Evolutionary conservation across 208 protist species (phyloP).

Genomic region (Tritrichomonas foetus): DNA sequence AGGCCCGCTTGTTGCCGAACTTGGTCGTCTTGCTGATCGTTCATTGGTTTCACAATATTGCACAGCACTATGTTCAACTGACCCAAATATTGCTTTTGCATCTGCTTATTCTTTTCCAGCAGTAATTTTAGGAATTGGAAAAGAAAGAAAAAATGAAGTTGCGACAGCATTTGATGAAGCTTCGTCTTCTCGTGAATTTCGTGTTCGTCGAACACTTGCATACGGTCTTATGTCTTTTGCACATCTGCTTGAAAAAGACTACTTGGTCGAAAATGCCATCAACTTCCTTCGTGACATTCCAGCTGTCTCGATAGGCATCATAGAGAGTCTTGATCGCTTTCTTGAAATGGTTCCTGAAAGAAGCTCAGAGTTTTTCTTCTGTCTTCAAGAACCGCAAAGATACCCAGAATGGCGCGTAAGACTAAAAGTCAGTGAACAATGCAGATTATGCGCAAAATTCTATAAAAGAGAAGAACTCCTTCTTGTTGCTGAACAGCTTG

Average conservation of each 20-base stretch:
- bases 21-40: neutral
- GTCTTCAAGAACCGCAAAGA: neutral
- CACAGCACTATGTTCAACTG: neutral
- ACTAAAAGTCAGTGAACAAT: neutral
- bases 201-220: neutral
- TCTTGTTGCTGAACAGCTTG: neutral
- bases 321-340: neutral
- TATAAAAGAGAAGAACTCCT: neutral
- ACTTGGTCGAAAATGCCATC: neutral
- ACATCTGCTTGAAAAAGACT: neutral
- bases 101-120: conserved; percentile 17
- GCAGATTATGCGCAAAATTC: neutral
- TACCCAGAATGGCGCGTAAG: neutral
- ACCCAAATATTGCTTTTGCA: neutral
- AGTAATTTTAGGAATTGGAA: neutral
- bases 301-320: neutral
- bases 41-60: neutral
- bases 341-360: neutral
- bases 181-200: neutral
- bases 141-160: neutral
- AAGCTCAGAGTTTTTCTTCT: neutral
- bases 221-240: neutral
- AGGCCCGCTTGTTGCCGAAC: neutral
- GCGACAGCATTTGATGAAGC: neutral
- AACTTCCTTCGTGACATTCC: neutral